Conservation (phyloP, 1,284 basidiomycete genomes). For the Neolentinus lepideus region DNA sequence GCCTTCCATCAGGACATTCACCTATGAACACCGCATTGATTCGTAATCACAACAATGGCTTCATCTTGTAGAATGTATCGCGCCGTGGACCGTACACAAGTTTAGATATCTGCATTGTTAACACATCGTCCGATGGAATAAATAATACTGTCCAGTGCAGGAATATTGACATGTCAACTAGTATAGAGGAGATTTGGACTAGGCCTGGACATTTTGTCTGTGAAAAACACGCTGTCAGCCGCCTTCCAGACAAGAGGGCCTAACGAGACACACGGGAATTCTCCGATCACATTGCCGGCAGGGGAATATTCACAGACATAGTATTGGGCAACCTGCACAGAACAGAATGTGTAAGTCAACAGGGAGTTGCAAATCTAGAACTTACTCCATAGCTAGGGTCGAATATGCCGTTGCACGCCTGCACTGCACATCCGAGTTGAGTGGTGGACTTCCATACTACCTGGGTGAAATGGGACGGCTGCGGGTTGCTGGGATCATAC, state of each 20-base stretch:
- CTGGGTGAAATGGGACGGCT: conserved; percentile 64
- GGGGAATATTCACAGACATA: conserved; percentile 64
- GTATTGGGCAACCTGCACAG: conserved; percentile 42
- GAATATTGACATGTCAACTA: too few relatives aligned
- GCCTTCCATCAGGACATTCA: too few relatives aligned
- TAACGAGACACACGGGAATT: conserved; percentile 44
- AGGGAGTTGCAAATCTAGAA: conserved; percentile 7
- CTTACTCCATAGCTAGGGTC: conserved; percentile 42
- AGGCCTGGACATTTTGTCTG: neutral
- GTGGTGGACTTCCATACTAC: conserved; percentile 65
- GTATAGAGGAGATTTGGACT: too few relatives aligned
- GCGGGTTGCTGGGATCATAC: conserved; percentile 50
- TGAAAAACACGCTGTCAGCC: neutral
- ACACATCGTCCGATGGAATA: too few relatives aligned
- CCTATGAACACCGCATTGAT: too few relatives aligned
- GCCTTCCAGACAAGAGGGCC: neutral
- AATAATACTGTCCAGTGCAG: too few relatives aligned
- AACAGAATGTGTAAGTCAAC: neutral
- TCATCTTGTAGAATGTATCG: too few relatives aligned
- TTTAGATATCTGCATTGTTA: too few relatives aligned
- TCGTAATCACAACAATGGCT: too few relatives aligned
- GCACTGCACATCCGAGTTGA: conserved; percentile 55
- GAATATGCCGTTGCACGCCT: conserved; percentile 46
- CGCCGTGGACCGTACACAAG: too few relatives aligned
- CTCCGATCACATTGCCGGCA: conserved; percentile 55